Evolutionary conservation across 345 rosid genomes (phyloP).

Genomic region (Euclidium syriacum): DNA sequence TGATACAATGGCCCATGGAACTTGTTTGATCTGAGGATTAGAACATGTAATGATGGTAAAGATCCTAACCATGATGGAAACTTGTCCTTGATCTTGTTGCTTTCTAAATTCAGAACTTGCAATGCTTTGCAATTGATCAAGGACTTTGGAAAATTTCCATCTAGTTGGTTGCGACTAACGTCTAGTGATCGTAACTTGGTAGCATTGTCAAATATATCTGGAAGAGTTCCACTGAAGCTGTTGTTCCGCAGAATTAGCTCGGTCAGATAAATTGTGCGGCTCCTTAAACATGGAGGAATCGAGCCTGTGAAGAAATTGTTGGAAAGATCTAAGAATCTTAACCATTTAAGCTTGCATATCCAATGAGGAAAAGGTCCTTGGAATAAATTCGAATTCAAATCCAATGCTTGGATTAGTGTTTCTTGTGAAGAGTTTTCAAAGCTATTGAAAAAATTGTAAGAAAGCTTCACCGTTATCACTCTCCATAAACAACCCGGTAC

Average conservation of each 20-base stretch:
- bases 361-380: slow-evolving; percentile 24
- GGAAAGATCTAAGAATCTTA: slow-evolving; percentile 36
- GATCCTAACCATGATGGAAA: no score
- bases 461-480: neutral
- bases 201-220: neutral
- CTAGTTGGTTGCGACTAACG: slow-evolving; percentile 2
- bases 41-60: slow-evolving; percentile 35
- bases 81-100: no score
- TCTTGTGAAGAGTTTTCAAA: neutral
- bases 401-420: neutral
- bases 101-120: no score
- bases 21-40: slow-evolving; percentile 34
- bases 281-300: slow-evolving; percentile 24
- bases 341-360: slow-evolving; percentile 14
- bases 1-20: slow-evolving; percentile 30
- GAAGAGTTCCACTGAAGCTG: no score
- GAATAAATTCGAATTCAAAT: neutral
- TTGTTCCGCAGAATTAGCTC: neutral
- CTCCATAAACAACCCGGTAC: neutral
- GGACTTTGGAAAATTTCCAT: slow-evolving; percentile 23
- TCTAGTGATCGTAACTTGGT: neutral
- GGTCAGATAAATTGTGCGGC: neutral
- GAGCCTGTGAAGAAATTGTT: slow-evolving; percentile 23
- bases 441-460: neutral
- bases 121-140: no score